Conservation (phyloP, 2,329 filamentous ascomycete genomes). For the Fusarium sp. region DNA sequence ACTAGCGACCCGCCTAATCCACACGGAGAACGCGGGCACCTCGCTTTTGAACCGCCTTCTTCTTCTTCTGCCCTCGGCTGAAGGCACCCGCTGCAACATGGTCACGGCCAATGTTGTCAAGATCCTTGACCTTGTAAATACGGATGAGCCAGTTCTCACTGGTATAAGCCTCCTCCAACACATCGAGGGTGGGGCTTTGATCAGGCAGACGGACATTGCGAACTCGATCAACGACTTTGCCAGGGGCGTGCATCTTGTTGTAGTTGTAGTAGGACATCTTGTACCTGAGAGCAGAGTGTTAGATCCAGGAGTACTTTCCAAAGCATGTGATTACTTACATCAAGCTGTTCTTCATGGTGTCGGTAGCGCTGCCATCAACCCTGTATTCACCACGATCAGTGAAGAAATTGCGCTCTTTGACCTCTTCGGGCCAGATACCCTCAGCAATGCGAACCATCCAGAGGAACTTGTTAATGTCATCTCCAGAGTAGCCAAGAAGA, state of each 20-base stretch:
- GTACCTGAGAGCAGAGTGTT: constrained; percentile 72
- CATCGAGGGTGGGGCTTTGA: constrained; percentile 85
- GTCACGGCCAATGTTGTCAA: constrained; percentile 94
- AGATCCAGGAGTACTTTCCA: constrained; percentile 4
- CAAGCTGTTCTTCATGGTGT: constrained; percentile 98
- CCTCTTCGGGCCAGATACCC: constrained; percentile 99
- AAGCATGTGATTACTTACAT: constrained; percentile 74
- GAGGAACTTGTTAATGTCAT: constrained; percentile 99
- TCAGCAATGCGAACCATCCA: constrained; percentile 99
- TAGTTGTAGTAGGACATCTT: constrained; percentile 99
- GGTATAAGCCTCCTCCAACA: constrained; percentile 95
- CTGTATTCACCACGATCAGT: constrained; percentile 93
- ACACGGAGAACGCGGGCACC: constrained; percentile 78
- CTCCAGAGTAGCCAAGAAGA: constrained; percentile 94
- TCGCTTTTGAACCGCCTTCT: constrained; percentile 77
- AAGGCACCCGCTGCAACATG: constrained; percentile 77
- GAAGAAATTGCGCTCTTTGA: constrained; percentile 97
- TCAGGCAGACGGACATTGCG: constrained; percentile 84
- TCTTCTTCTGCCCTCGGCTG: constrained; percentile 85
- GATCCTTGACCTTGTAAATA: constrained; percentile 99
- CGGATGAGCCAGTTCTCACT: constrained; percentile 99
- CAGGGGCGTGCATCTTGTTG: constrained; percentile 87
- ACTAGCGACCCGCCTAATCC: constrained; percentile 62
- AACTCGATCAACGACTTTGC: constrained; percentile 91
- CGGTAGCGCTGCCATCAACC: constrained; percentile 91